phyloP scores from a whole-genome alignment of 176 grass and related monocot species.

The Elymus sibiricus region DNA sequence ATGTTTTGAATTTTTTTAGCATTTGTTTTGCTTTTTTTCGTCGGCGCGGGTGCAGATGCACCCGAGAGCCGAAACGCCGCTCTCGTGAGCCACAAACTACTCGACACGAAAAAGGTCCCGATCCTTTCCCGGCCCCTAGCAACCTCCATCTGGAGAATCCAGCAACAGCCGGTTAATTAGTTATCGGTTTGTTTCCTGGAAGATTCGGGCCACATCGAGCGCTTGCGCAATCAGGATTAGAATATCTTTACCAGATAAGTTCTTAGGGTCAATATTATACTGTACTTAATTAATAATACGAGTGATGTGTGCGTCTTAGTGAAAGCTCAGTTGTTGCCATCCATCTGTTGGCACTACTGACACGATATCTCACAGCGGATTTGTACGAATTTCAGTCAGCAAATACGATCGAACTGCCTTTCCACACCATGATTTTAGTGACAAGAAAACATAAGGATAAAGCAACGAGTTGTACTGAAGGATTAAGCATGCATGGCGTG shows the following conservation, averaged over 20 bases:
- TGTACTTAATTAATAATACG: neutral
- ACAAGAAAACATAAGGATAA: neutral
- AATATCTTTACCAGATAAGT: slow-evolving; percentile 20
- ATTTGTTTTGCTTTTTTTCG: no score
- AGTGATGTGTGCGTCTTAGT: neutral
- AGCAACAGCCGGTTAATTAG: neutral
- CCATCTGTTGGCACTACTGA: neutral
- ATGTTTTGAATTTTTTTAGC: no score
- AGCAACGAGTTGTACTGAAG: neutral
- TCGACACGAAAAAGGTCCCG: neutral
- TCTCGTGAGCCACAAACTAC: slow-evolving; percentile 19
- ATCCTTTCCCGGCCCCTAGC: neutral
- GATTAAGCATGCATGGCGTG: neutral
- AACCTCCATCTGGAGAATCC: slow-evolving; percentile 2
- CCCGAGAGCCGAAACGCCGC: no score
- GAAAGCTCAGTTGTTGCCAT: slow-evolving; percentile 8
- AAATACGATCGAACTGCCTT: no score
- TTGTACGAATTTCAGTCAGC: no score
- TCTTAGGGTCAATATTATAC: neutral
- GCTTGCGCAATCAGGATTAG: neutral
- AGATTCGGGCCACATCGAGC: neutral
- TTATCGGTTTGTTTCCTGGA: neutral
- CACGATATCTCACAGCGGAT: neutral
- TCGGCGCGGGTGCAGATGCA: no score
- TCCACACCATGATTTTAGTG: neutral